phyloP scores from a whole-genome alignment of 495 filamentous ascomycete species.

The Xylaria bambusicola region DNA sequence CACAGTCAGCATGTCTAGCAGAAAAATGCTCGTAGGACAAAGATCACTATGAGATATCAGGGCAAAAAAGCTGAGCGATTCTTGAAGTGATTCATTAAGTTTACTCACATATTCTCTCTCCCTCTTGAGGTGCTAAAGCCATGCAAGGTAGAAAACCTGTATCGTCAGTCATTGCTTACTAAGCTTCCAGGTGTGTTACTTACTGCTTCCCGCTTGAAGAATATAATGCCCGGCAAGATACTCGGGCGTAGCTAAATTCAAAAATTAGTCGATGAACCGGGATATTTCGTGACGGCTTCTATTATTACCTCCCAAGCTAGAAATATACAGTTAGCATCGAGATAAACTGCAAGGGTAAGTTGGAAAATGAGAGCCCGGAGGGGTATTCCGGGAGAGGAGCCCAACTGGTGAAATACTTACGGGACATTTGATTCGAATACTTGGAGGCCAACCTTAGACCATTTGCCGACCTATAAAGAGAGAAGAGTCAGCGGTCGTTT shows the following conservation, averaged over 20 bases:
- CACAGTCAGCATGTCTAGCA: slow-evolving; percentile 19
- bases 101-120: slow-evolving; percentile 65
- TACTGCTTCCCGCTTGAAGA: slow-evolving; percentile 93
- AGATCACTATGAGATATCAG: too few species aligned
- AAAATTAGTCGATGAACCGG: neutral
- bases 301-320: slow-evolving; percentile 17
- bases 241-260: slow-evolving; percentile 74
- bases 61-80: too few species aligned
- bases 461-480: slow-evolving; percentile 64
- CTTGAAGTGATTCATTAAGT: slow-evolving; percentile 37
- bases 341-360: neutral
- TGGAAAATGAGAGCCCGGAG: neutral
- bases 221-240: slow-evolving; percentile 98
- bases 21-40: too few species aligned
- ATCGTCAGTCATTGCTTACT: too few species aligned
- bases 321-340: neutral
- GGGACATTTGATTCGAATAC: slow-evolving; percentile 93
- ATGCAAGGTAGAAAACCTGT: slow-evolving; percentile 97
- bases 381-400: too few species aligned
- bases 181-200: too few species aligned
- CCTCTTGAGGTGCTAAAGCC: slow-evolving; percentile 90
- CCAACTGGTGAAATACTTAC: slow-evolving; percentile 56
- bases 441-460: slow-evolving; percentile 90
- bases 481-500: neutral
- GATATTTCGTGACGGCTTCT: neutral